Base-by-base conservation (phyloP, 306 rosid genomes). In the Lablab purpureus region DNA sequence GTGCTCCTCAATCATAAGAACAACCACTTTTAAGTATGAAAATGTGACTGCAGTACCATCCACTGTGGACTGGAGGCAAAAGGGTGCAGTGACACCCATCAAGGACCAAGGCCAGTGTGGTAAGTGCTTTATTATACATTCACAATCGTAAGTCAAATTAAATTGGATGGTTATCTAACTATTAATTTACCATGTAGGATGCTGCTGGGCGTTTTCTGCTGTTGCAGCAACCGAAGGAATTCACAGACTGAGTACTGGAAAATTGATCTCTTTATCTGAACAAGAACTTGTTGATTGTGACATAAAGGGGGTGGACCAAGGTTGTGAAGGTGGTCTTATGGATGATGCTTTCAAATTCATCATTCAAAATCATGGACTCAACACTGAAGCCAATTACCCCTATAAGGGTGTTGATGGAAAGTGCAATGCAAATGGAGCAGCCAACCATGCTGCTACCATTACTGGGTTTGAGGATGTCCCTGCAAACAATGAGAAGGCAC, bases 221-320 rank as follows among this genome's bases (percentile, higher is more conserved):
- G 84, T 81, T 19, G 89, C 84, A 18, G 84, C 89, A 37, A 81
- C 84, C 0, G 90, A 87, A 83, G 88, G 87, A 81, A 77, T 80
- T 21, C 67, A 73, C 12, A 6, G 27, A 51, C 14, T 81, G 19
- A 78, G 23, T 3, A 63, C 84, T 7, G 79, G 85, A 7, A 52
- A 76, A 0, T 67, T 84, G 55, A 68, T 78, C 64, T 84, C 86
- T 22, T 71, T 84, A 19, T 87, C 86, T 0, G 87, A 86, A 71
- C 87, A 87, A 75, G 85, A 89, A 81, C 52, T 87, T 7, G 90
- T 89, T n/a, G 89, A 89, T 46, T 85, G 89, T 49, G 88, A 82
- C 59, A 81, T 36, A 2, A 69, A 23, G 1, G 78, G 87, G 0
- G 45, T 9, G 4, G 45, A 40, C 13, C 45, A 40, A 10, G 45